phyloP scores from a whole-genome alignment of 495 filamentous ascomycete genomes.

The Ramalina intermedia region DNA sequence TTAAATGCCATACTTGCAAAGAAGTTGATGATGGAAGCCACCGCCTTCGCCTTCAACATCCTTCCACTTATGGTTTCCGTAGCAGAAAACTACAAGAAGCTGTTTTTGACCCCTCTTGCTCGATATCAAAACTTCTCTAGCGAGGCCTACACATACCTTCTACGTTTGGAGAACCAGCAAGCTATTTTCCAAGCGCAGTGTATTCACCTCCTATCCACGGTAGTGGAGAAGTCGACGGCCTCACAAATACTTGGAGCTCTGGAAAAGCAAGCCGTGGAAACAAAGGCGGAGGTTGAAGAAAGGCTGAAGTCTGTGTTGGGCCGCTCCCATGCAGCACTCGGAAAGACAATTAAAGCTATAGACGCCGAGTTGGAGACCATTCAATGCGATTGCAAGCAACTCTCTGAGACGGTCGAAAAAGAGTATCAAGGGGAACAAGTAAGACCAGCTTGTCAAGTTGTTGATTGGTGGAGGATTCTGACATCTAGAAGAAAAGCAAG shows the following conservation, averaged over 20 bases:
- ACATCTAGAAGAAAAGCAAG: too few species aligned
- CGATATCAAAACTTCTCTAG: constrained; percentile 10
- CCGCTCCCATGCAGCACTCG: constrained; percentile 1
- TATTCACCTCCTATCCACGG: constrained; percentile 6
- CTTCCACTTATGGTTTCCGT: constrained; percentile 18
- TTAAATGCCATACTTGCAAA: too few species aligned
- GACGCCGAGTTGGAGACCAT: constrained; percentile 9
- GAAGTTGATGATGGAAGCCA: constrained; percentile 1
- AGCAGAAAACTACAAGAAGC: constrained; percentile 16
- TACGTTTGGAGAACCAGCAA: constrained; percentile 3
- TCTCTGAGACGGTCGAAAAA: constrained; percentile 4
- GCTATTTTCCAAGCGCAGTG: constrained; percentile 11
- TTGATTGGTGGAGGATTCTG: background rate
- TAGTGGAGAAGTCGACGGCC: too few species aligned
- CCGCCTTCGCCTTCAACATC: constrained; percentile 15
- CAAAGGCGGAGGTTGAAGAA: too few species aligned
- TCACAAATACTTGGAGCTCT: too few species aligned
- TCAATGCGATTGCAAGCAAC: constrained; percentile 10
- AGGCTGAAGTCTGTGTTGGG: constrained; percentile 1
- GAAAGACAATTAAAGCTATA: constrained; percentile 6
- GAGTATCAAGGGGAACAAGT: background rate
- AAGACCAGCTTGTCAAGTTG: too few species aligned
- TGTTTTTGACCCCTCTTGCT: constrained; percentile 12
- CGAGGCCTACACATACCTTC: constrained; percentile 4
- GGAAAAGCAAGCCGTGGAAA: too few species aligned